Base-by-base conservation (phyloP, 1,284 basidiomycete species). In the Microbotryum lychnidis-dioicae region DNA sequence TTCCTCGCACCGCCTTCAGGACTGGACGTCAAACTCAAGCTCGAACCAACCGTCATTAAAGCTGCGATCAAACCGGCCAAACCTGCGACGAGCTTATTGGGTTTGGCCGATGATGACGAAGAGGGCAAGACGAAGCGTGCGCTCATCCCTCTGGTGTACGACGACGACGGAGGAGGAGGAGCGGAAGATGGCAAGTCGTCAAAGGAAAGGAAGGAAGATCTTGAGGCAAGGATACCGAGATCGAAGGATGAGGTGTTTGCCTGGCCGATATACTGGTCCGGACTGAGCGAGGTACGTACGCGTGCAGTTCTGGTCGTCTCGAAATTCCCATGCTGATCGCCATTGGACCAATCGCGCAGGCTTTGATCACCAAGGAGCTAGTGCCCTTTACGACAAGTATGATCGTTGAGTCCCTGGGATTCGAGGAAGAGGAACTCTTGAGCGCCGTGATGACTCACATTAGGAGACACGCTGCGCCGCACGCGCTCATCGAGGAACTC, bases 391-490 rank as follows among this genome's bases (percentile, higher is more conserved):
- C 68, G 7, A 69, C 62, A 47, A 66, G 67, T 46, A 67, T 70
- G 51, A 73, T 73, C 50, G 69, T 73, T 52, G 71, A 71, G 50
- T 73, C 71, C 56, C 65, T 74, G 42, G 73, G 73, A 29, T 55
- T 63, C 14, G 70, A 73, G 54, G 73, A 74, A 59, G 64, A 70
- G 12, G 73, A 74, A 58, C 64, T 74, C 21, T 60, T 74, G 29
- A 68, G 56, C 47, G 71, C 68, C n/a, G 71, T 73, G 25, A 61
- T 70, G 49, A 69, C 71, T 37, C 70, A 74, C 56, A 55, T 74
- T 50, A 60, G 68, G 21, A 70, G 65, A 47, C 70, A 68, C 62
- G 72, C 71, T 58, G 50, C 61, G 9, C 65, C 72, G 33, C 61
- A 68, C 37, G 70, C 66, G 18, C 68, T 74, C 27, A 65, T 71